Conservation (phyloP, 192 early-diverging fungal genomes). For the Chytriomyces hyalinus region DNA sequence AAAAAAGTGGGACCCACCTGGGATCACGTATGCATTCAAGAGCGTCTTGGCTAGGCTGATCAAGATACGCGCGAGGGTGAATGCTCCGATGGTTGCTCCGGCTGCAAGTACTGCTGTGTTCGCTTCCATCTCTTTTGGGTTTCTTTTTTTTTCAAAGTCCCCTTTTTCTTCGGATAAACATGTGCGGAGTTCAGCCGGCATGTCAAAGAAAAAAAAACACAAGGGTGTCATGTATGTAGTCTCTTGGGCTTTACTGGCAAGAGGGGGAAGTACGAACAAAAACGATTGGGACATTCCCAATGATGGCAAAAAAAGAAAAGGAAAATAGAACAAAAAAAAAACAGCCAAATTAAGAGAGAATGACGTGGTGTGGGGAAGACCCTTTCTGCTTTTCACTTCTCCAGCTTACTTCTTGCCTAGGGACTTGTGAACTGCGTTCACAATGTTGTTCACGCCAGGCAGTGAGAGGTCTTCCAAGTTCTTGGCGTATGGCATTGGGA, state of each 20-base stretch:
- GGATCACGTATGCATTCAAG: conserved; percentile 25
- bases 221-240: neutral
- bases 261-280: no score
- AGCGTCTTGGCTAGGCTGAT: conserved; percentile 5
- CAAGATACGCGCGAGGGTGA: neutral
- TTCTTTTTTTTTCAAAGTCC: no score
- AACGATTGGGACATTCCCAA: no score
- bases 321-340: neutral
- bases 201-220: neutral
- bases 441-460: conserved; percentile 83
- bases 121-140: neutral
- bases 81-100: conserved; percentile 1
- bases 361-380: no score
- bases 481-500: conserved; percentile 95
- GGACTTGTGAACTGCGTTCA: conserved; percentile 76
- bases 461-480: conserved; percentile 92
- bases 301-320: neutral
- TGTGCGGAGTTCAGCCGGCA: no score
- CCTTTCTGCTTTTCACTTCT: no score
- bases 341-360: no score
- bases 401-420: conserved; percentile 53
- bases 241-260: neutral
- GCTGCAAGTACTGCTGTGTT: neutral
- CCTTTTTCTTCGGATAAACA: no score
- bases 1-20: neutral